phyloP scores from a whole-genome alignment of 148 eudicot species.

The Polygonum aviculare region DNA sequence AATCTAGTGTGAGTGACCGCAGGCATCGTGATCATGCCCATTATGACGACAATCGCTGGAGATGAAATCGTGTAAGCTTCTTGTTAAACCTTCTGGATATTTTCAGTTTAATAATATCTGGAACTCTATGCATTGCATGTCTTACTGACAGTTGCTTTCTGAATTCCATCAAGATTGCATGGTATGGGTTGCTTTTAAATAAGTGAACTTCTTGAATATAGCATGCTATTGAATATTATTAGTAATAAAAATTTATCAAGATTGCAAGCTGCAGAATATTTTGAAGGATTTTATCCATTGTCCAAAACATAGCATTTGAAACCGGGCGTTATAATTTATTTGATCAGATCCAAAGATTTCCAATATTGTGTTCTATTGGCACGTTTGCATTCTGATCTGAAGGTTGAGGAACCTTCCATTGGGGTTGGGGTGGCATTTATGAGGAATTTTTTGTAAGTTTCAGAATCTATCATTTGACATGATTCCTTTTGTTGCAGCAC shows the following conservation, averaged over 20 bases:
- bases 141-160: not conserved
- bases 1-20: constrained; percentile 25
- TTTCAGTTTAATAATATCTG: not conserved
- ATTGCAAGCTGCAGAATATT: too few species aligned
- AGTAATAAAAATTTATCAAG: too few species aligned
- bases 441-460: too few species aligned
- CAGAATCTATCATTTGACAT: not conserved
- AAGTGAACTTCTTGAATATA: too few species aligned
- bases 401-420: too few species aligned
- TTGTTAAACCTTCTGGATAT: not conserved
- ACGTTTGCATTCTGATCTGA: too few species aligned
- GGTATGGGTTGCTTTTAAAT: not conserved
- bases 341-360: not conserved
- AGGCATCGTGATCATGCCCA: constrained; percentile 26
- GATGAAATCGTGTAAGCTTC: constrained; percentile 1
- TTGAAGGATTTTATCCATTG: not conserved
- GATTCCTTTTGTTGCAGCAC: not conserved
- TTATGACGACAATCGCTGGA: constrained; percentile 30
- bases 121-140: not conserved
- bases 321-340: not conserved
- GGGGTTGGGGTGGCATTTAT: too few species aligned
- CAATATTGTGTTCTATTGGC: not conserved
- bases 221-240: too few species aligned
- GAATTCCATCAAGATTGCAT: not conserved
- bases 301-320: not conserved